These are phyloP conservation scores for Pseudogymnoascus sp. DNA, from an alignment of 2,329 filamentous ascomycete genomes.

Conservation along the genomic window DNA sequence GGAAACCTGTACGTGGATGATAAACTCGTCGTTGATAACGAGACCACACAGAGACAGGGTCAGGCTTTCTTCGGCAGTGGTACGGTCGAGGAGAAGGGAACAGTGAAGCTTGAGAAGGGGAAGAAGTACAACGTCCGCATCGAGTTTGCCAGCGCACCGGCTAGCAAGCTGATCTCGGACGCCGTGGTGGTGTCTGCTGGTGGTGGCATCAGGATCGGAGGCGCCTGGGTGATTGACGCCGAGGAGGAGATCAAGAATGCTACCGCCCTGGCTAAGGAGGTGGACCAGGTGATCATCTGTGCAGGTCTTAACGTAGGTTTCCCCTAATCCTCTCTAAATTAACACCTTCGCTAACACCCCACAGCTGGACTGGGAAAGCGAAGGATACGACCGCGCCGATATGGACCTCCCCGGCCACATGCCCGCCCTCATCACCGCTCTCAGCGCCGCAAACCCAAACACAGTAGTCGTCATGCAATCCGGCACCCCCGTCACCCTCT, in stretches of 20 bases:
- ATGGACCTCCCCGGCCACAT: conserved; percentile 69
- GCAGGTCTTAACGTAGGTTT: conserved; percentile 58
- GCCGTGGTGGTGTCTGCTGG: conserved; percentile 45
- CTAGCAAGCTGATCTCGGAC: conserved; percentile 46
- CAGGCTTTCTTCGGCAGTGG: conserved; percentile 29
- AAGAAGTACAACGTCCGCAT: conserved; percentile 28
- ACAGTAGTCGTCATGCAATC: conserved; percentile 70
- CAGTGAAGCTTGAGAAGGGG: conserved; percentile 24
- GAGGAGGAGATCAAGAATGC: conserved; percentile 58
- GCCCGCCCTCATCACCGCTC: conserved; percentile 60
- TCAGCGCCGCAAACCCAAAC: conserved; percentile 60
- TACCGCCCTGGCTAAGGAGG: conserved; percentile 57
- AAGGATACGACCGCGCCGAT: conserved; percentile 70
- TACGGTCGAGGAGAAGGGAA: conserved; percentile 29
- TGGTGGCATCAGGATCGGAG: conserved; percentile 57
- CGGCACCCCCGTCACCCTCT: conserved; percentile 65
- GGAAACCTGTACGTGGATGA: conserved; percentile 32
- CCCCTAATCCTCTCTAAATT: neutral
- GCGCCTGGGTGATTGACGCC: conserved; percentile 49
- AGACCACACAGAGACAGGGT: conserved; percentile 28
- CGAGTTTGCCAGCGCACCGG: conserved; percentile 49
- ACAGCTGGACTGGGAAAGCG: conserved; percentile 66
- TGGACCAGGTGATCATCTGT: conserved; percentile 72
- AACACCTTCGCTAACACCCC: neutral
- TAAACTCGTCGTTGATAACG: conserved; percentile 31